Conservation (phyloP, 164 flowering plant genomes). For the Akebia trifoliata region DNA sequence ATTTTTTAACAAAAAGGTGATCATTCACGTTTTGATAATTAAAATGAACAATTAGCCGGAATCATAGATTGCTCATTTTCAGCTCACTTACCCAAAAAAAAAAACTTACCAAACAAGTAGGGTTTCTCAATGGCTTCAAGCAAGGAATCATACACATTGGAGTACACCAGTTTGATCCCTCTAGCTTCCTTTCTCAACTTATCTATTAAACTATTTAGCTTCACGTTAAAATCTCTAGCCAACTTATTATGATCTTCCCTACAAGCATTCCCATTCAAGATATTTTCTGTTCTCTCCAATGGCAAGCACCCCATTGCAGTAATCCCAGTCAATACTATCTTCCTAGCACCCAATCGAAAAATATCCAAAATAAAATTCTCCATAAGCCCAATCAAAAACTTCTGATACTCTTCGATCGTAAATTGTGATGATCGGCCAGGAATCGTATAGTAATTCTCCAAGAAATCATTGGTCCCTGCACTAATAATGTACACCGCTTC, state of each 20-base stretch:
- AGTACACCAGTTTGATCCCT: conserved; percentile 6
- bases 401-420: conserved; percentile 11
- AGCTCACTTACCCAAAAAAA: neutral
- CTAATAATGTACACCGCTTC: conserved; percentile 57
- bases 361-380: conserved; percentile 2
- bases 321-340: conserved; percentile 42
- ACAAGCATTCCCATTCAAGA: conserved; percentile 1
- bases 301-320: conserved; percentile 83
- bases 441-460: conserved; percentile 28
- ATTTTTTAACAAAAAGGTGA: too few species aligned
- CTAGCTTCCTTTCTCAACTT: neutral
- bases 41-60: too few species aligned
- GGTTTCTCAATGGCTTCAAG: conserved; percentile 17
- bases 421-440: conserved; percentile 10
- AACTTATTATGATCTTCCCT: conserved; percentile 12
- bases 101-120: conserved; percentile 11
- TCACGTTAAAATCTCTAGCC: conserved; percentile 17
- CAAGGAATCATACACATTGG: conserved; percentile 10
- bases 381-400: conserved; percentile 8
- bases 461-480: conserved; percentile 70
- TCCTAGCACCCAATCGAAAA: conserved; percentile 32
- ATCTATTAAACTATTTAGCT: conserved; percentile 9
- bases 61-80: too few species aligned
- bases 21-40: too few species aligned
- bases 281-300: conserved; percentile 12